Base-by-base conservation (phyloP, 345 rosid genomes). In the Diplotaxis tenuifolia region DNA sequence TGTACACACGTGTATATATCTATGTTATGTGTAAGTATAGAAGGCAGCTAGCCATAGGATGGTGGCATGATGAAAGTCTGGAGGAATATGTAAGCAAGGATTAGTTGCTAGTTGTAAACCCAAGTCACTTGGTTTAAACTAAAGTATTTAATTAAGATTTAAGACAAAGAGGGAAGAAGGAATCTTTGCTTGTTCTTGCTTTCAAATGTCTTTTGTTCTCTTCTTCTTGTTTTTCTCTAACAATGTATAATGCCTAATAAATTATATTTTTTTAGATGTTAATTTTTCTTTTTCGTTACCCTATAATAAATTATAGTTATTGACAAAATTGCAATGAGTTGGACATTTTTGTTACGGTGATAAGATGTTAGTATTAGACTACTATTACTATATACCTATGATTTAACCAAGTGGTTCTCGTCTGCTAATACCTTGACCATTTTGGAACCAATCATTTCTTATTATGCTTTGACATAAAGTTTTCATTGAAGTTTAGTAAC, bases 101-200 rank as follows among this genome's bases (percentile, higher is more conserved):
- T 70, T 76, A 71, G 67, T 71, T 76, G 76, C 64, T 76, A 71
- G 67, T 71, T 76, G 76, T 77, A 62, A 68, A 31, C 34, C 58
- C 70, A 62, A 62, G 38, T 76, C 29, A 63, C 31, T 76, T 69
- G 65, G 12, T 63, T 70, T 62, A 76, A 62, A 63, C 60, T 75
- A 19, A 34, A 16, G 15, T 67, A 62, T 55, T 42, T 32, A 56
- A 63, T 29, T 62, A 23, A 23, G 68, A 53, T 42, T 62, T 62
- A 4, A 18, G 45, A 62, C 52, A 62, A 27, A 16, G 4, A 45
- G 40, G 32, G 71, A 70, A 45, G 58, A 77, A 42, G 76, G 80
- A 69, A 75, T 69, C 75, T 75, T 75, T 68, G 6, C 9, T 52
- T 53, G 52, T 19, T 58, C 45, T 62, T 62, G 56, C 27, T 10